Conservation (phyloP, 306 rosid genomes). For the Spatholobus suberectus region DNA sequence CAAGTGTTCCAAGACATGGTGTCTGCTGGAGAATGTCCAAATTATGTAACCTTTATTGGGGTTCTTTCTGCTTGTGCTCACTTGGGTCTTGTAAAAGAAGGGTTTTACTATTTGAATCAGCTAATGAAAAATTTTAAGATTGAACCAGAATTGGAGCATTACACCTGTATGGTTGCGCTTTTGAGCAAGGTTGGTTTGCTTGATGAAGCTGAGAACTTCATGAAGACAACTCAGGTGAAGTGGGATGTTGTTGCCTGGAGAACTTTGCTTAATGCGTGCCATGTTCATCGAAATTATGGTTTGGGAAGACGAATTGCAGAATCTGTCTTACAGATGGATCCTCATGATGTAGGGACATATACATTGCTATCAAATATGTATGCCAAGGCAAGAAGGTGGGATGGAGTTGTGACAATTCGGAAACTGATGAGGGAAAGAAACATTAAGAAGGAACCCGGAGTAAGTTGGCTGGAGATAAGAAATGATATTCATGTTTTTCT, state of each 20-base stretch:
- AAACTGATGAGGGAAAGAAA: constrained; percentile 79
- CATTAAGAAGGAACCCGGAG: constrained; percentile 87
- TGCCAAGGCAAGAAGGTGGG: constrained; percentile 72
- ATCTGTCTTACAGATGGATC: constrained; percentile 71
- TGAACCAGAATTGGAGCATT: constrained; percentile 82
- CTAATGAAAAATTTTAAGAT: constrained; percentile 55
- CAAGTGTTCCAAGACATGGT: constrained; percentile 61
- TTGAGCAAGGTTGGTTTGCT: constrained; percentile 72
- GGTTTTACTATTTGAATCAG: constrained; percentile 58
- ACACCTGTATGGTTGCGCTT: constrained; percentile 75
- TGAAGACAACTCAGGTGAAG: constrained; percentile 66
- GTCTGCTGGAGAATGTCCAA: constrained; percentile 54
- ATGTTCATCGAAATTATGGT: constrained; percentile 66
- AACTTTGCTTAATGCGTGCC: constrained; percentile 84
- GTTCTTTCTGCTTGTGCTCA: constrained; percentile 71
- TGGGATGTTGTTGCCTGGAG: constrained; percentile 91
- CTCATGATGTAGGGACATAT: constrained; percentile 78
- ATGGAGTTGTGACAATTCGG: constrained; percentile 66
- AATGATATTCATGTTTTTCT: constrained; percentile 60
- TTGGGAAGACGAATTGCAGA: constrained; percentile 70
- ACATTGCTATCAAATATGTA: constrained; percentile 78
- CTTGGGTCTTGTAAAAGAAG: constrained; percentile 60
- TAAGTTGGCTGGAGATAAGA: constrained; percentile 86
- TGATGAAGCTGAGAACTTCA: constrained; percentile 68
- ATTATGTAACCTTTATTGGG: constrained; percentile 59